A percentile compares a stretch with the other conserved stretches of the same genome.
These are phyloP conservation scores for Acanthamoeba culbertsoni DNA, from an alignment of 208 protist genomes.

Conservation along the genomic window DNA sequence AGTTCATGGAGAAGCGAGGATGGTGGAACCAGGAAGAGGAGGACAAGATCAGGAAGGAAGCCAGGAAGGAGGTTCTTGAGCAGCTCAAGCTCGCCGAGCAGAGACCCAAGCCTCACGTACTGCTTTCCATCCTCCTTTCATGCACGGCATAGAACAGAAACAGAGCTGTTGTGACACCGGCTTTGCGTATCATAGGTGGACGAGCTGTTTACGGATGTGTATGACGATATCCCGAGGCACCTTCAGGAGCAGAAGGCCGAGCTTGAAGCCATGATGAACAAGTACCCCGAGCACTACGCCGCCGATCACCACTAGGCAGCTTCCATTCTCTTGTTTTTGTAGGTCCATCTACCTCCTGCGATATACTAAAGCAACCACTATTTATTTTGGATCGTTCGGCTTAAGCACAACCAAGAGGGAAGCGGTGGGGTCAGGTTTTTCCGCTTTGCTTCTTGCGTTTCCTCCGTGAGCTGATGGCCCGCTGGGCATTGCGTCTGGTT, in stretches of 20 bases:
- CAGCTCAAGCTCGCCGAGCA: constrained; percentile 74
- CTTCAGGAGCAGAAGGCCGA: constrained; percentile 78
- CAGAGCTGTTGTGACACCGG: no score
- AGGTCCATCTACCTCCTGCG: no score
- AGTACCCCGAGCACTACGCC: constrained; percentile 79
- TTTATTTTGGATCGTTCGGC: no score
- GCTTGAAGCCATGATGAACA: constrained; percentile 74
- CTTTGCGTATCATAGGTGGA: no score
- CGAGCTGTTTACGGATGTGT: constrained; percentile 84
- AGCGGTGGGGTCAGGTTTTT: no score
- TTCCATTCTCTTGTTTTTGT: no score
- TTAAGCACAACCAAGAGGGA: no score
- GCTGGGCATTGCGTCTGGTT: no score
- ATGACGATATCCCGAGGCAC: constrained; percentile 67
- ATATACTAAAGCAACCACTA: no score
- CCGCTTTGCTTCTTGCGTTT: no score
- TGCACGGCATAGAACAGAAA: no score
- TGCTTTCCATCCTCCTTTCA: neutral
- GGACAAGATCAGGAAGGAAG: constrained; percentile 56
- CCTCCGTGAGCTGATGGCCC: no score
- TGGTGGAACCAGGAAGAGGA: constrained; percentile 79
- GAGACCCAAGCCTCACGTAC: constrained; percentile 74
- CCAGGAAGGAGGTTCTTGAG: constrained; percentile 66
- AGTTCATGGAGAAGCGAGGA: constrained; percentile 52
- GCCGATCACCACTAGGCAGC: neutral